Evolutionary conservation across 2,329 filamentous ascomycete species (phyloP).

Genomic region (Lecanicillium sp.): DNA sequence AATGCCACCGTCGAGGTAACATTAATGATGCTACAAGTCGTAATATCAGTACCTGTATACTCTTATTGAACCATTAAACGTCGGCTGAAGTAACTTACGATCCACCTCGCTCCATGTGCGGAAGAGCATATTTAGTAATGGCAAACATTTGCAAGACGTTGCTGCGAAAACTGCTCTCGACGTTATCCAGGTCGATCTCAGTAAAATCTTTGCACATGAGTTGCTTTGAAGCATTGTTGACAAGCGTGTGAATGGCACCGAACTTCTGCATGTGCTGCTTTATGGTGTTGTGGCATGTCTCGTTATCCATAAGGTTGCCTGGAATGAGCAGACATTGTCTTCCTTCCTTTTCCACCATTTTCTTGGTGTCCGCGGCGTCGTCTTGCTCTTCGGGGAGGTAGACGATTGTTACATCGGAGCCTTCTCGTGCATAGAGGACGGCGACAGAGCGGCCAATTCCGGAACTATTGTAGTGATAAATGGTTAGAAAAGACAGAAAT

Average conservation of each 20-base stretch:
- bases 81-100: conserved; percentile 23
- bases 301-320: conserved; percentile 39
- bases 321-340: conserved; percentile 37
- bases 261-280: conserved; percentile 43
- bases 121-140: conserved; percentile 47
- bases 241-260: conserved; percentile 38
- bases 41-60: not conserved
- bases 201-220: conserved; percentile 42
- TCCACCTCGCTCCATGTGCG: conserved; percentile 42
- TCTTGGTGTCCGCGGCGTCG: conserved; percentile 46
- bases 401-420: conserved; percentile 46
- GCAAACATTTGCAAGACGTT: conserved; percentile 52
- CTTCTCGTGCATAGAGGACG: conserved; percentile 48
- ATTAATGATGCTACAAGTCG: conserved; percentile 43
- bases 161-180: conserved; percentile 47
- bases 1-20: conserved; percentile 45
- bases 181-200: conserved; percentile 44
- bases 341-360: conserved; percentile 41
- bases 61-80: not conserved
- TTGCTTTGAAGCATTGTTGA: conserved; percentile 53
- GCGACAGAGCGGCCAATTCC: conserved; percentile 47
- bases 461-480: conserved; percentile 25
- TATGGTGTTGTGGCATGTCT: conserved; percentile 41
- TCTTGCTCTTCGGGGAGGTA: conserved; percentile 47
- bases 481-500: not conserved